phyloP scores from a whole-genome alignment of 345 rosid genomes.

The Kandelia obovata region DNA sequence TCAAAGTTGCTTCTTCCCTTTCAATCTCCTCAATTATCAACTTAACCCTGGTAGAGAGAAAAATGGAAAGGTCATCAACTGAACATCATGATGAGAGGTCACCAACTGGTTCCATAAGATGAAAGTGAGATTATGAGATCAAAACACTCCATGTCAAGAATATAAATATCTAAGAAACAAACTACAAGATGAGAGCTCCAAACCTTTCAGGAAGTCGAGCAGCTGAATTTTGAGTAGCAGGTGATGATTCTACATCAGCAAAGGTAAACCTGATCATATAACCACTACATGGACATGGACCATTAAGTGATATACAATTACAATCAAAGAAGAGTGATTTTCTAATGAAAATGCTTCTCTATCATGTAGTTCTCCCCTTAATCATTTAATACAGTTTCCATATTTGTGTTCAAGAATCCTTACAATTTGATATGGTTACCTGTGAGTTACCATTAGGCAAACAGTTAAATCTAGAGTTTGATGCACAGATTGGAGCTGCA shows the following conservation, averaged over 20 bases:
- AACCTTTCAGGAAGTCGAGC: conserved; percentile 97
- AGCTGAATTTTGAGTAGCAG: conserved; percentile 62
- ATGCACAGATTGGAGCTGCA: not conserved
- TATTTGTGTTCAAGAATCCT: not conserved
- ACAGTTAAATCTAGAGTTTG: not conserved
- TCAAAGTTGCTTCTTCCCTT: conserved; percentile 82
- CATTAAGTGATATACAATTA: not conserved
- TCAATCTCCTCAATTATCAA: conserved; percentile 91
- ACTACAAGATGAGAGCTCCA: conserved; percentile 16
- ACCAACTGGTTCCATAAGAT: not conserved
- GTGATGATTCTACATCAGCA: conserved; percentile 57
- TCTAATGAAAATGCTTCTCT: conserved; percentile 2
- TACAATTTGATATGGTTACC: not conserved
- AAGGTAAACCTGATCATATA: not conserved
- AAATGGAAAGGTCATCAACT: not conserved
- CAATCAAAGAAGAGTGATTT: not conserved
- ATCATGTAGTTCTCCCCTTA: not conserved
- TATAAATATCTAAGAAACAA: not conserved
- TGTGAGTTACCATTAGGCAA: not conserved
- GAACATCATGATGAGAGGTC: not conserved
- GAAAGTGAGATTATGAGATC: not conserved
- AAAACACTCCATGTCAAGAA: not conserved
- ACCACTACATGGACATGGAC: not conserved
- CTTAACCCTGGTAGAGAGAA: conserved; percentile 62
- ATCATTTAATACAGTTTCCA: not conserved